phyloP scores from a whole-genome alignment of 345 rosid species.

The Bruguiera parviflora region DNA sequence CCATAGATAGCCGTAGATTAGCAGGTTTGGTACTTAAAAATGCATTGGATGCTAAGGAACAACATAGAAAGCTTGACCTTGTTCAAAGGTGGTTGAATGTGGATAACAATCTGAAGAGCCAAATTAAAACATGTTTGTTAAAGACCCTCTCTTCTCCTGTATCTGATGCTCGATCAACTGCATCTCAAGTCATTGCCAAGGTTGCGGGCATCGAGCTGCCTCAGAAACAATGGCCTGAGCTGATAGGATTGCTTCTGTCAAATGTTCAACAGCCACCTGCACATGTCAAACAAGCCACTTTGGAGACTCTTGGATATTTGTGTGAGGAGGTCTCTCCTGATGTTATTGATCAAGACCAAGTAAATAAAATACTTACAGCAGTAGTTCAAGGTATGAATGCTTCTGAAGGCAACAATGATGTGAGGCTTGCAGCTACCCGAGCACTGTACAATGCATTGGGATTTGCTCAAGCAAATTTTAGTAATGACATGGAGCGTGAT shows the following conservation, averaged over 20 bases:
- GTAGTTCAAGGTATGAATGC: constrained; percentile 7
- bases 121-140: background rate
- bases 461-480: constrained; percentile 7
- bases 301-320: background rate
- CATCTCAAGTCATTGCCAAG: constrained; percentile 6
- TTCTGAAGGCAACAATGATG: background rate
- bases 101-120: background rate
- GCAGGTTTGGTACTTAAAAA: constrained; percentile 3
- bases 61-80: constrained; percentile 4
- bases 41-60: constrained; percentile 2
- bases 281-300: background rate
- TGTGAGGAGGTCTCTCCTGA: constrained; percentile 5
- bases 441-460: constrained; percentile 6
- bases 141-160: background rate
- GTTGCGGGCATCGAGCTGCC: background rate
- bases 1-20: background rate
- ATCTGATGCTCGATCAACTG: constrained; percentile 1
- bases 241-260: background rate
- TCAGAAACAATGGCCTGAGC: constrained; percentile 7
- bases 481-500: constrained; percentile 6
- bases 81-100: background rate
- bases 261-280: background rate
- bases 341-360: background rate
- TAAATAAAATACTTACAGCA: constrained; percentile 6
- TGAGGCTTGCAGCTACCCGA: background rate